Evolutionary conservation across 2,329 filamentous ascomycete species (phyloP).

Genomic region (Fusarium denticulatum): DNA sequence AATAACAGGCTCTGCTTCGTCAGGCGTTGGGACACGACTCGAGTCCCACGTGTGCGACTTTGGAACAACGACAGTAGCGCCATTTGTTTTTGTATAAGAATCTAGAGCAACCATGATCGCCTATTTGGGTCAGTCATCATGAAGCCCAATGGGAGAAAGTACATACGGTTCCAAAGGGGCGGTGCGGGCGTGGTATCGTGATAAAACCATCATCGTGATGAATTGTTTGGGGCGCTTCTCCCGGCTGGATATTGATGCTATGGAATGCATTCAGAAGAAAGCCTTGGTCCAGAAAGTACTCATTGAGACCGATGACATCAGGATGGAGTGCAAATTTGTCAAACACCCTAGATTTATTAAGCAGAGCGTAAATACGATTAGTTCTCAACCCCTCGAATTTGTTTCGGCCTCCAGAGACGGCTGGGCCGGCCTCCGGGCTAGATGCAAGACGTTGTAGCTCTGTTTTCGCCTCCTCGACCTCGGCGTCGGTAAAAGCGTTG

Average conservation of each 20-base stretch:
- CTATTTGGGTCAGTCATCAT: not conserved
- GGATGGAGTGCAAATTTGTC: not conserved
- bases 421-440: not conserved
- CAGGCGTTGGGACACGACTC: not conserved
- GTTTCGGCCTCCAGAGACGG: not conserved
- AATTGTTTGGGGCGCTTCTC: not conserved
- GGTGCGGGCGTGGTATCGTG: not conserved
- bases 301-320: not conserved
- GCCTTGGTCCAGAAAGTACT: not conserved
- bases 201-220: not conserved
- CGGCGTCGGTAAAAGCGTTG: not conserved
- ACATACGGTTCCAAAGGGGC: not conserved
- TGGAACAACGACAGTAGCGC: not conserved
- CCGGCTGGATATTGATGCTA: not conserved
- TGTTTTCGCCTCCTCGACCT: not conserved
- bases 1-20: not conserved
- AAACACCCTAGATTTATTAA: not conserved
- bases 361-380: not conserved
- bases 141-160: accelerated
- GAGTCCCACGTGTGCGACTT: not conserved
- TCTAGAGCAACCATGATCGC: not conserved
- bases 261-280: not conserved
- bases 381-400: not conserved
- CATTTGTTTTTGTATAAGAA: not conserved
- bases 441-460: not conserved